Conservation (phyloP, 345 rosid species). For the Camelina neglecta region DNA sequence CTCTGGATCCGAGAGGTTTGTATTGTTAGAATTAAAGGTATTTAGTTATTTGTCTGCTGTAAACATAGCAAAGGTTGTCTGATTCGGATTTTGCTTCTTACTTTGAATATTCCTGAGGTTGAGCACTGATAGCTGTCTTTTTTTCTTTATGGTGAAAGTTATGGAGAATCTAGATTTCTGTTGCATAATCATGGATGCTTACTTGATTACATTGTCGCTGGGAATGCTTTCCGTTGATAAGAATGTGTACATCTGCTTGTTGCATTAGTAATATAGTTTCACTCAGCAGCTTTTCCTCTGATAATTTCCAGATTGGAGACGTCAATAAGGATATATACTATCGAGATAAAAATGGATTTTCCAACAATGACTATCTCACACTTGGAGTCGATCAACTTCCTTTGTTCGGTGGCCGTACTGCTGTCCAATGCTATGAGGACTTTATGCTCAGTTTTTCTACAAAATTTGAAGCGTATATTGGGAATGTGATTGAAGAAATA, state of each 20-base stretch:
- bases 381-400: conserved; percentile 74
- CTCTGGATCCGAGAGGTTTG: conserved; percentile 69
- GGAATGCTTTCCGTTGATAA: neutral
- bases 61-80: conserved; percentile 23
- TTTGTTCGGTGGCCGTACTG: conserved; percentile 63
- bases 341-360: conserved; percentile 57
- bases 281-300: conserved; percentile 13
- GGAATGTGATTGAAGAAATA: conserved; percentile 68
- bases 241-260: conserved; percentile 15
- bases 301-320: conserved; percentile 57
- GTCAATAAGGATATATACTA: conserved; percentile 66
- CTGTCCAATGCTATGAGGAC: conserved; percentile 71
- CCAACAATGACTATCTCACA: conserved; percentile 70
- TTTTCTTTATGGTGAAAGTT: neutral
- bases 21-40: conserved; percentile 35
- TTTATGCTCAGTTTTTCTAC: conserved; percentile 61
- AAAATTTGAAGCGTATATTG: conserved; percentile 55
- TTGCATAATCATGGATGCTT: conserved; percentile 6
- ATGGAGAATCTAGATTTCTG: conserved; percentile 1
- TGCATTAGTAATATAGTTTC: conserved; percentile 9
- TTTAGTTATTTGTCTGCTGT: conserved; percentile 34
- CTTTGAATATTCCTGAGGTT: conserved; percentile 6
- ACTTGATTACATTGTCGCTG: conserved; percentile 9
- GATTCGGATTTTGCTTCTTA: conserved; percentile 24
- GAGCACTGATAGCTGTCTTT: neutral